phyloP scores from a whole-genome alignment of 306 rosid species.

The Adenanthera pavonina region DNA sequence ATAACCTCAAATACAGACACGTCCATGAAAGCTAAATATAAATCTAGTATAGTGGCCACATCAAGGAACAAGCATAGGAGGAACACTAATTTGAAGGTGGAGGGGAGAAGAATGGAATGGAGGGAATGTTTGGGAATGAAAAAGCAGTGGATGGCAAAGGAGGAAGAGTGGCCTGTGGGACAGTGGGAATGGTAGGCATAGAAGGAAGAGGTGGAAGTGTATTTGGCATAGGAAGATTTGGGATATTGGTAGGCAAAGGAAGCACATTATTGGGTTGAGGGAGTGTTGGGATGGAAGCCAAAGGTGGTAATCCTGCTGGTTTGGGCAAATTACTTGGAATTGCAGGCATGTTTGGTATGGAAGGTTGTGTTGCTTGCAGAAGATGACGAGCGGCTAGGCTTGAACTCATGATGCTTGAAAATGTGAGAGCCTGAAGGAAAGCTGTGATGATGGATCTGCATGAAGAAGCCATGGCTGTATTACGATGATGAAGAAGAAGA shows the following conservation, averaged over 20 bases:
- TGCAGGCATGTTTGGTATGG: background rate
- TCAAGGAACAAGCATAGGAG: too few relatives aligned
- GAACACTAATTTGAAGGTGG: background rate
- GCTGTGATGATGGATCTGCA: background rate
- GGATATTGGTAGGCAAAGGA: background rate
- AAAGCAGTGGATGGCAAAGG: background rate
- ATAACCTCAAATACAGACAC: too few relatives aligned
- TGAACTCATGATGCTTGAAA: background rate
- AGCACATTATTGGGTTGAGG: background rate
- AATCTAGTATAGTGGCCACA: too few relatives aligned
- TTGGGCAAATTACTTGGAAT: background rate
- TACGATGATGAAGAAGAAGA: background rate
- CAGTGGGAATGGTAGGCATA: background rate
- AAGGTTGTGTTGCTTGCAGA: background rate
- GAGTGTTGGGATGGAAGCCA: background rate
- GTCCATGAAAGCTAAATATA: too few relatives aligned
- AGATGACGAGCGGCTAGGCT: background rate
- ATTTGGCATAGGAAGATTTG: background rate
- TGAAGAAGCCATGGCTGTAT: background rate
- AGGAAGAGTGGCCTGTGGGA: background rate
- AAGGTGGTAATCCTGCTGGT: background rate
- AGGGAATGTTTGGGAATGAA: background rate
- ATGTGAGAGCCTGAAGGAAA: background rate
- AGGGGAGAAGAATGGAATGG: too few relatives aligned
- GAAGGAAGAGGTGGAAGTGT: too few relatives aligned